Evolutionary conservation across 768 basidiomycete genomes (phyloP).

Genomic region (Lactifluus rugatus): DNA sequence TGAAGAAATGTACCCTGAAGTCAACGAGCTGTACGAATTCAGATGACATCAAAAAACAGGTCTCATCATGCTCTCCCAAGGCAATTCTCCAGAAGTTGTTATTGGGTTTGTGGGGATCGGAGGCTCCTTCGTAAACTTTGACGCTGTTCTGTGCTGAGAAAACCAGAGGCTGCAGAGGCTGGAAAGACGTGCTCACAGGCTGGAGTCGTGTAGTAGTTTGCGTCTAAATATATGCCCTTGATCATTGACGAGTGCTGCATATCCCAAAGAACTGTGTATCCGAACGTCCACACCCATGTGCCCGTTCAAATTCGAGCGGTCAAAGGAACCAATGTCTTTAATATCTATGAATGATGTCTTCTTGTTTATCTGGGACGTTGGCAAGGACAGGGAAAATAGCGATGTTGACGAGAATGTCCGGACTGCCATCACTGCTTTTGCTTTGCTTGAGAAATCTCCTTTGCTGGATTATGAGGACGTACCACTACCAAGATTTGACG

Average conservation of each 20-base stretch:
- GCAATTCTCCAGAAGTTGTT: slow-evolving; percentile 48
- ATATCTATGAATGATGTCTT: background rate
- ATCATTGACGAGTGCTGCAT: slow-evolving; percentile 1
- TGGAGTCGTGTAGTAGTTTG: background rate
- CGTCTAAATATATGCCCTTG: slow-evolving; percentile 9
- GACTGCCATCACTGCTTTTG: slow-evolving; percentile 29
- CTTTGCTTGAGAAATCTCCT: background rate
- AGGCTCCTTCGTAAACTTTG: slow-evolving; percentile 6
- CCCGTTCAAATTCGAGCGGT: slow-evolving; percentile 33
- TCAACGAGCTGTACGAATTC: slow-evolving; percentile 40
- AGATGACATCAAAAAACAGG: slow-evolving; percentile 41
- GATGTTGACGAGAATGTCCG: slow-evolving; percentile 38
- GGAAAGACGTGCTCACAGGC: background rate
- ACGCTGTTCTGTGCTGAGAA: slow-evolving; percentile 1
- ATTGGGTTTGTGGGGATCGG: background rate
- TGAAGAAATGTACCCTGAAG: slow-evolving; percentile 38
- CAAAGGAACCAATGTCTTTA: slow-evolving; percentile 10
- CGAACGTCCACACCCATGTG: slow-evolving; percentile 40
- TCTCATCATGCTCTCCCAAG: slow-evolving; percentile 26
- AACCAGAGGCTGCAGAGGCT: background rate
- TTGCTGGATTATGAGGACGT: slow-evolving; percentile 3
- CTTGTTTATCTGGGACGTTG: background rate
- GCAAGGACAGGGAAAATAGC: background rate
- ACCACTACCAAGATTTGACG: background rate
- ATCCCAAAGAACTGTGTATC: slow-evolving; percentile 21